phyloP scores from a whole-genome alignment of 176 grass and related monocot species.

The Dactylis glomerata region DNA sequence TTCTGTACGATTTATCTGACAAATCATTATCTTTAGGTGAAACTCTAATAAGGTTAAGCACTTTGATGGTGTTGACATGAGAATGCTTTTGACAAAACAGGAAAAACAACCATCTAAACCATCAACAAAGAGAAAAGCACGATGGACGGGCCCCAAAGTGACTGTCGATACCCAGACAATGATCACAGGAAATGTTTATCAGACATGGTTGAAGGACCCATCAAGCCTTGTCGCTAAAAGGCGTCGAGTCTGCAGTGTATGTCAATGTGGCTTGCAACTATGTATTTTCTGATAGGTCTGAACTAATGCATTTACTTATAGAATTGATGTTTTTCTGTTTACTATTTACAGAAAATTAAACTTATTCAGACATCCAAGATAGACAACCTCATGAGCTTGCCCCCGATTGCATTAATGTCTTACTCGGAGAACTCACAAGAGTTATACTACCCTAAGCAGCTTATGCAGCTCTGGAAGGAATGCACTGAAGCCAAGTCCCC shows the following conservation, averaged over 20 bases:
- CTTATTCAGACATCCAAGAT: slow-evolving; percentile 44
- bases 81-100: slow-evolving; percentile 15
- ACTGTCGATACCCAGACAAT: slow-evolving; percentile 67
- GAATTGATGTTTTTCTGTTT: background rate
- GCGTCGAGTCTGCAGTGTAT: slow-evolving; percentile 65
- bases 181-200: slow-evolving; percentile 68
- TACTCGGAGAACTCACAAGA: slow-evolving; percentile 31
- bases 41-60: slow-evolving; percentile 3
- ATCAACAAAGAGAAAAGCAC: slow-evolving; percentile 54
- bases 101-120: slow-evolving; percentile 28
- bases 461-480: slow-evolving; percentile 69
- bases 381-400: slow-evolving; percentile 61
- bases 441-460: slow-evolving; percentile 65
- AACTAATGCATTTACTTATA: background rate
- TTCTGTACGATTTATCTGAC: slow-evolving; percentile 22
- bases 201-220: slow-evolving; percentile 74
- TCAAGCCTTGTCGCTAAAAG: slow-evolving; percentile 65
- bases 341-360: slow-evolving; percentile 49
- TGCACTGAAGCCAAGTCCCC: slow-evolving; percentile 30
- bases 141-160: slow-evolving; percentile 6
- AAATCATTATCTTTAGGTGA: slow-evolving; percentile 1
- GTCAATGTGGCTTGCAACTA: slow-evolving; percentile 33
- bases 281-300: background rate
- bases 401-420: slow-evolving; percentile 53
- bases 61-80: slow-evolving; percentile 28